Evolutionary conservation across 2,329 filamentous ascomycete species (phyloP).

Genomic region (Apiospora marii): DNA sequence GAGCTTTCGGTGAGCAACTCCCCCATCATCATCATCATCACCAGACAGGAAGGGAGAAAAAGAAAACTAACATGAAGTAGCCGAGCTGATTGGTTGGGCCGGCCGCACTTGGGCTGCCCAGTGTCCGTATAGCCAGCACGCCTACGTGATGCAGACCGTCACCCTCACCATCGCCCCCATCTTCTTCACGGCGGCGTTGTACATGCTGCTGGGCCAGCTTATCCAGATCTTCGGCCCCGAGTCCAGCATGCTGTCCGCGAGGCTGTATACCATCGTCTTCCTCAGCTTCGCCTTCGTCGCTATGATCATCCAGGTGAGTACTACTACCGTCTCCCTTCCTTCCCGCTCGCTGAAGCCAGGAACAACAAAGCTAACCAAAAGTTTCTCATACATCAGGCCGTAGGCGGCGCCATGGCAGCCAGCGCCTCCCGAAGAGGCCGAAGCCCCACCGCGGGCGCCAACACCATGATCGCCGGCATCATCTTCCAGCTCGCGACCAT

Average conservation of each 20-base stretch:
- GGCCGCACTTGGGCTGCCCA: conserved; percentile 55
- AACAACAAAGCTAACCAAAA: neutral
- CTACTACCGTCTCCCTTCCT: neutral
- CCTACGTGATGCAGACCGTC: conserved; percentile 60
- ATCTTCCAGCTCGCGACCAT: conserved; percentile 59
- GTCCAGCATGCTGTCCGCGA: conserved; percentile 51
- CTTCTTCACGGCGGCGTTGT: conserved; percentile 60
- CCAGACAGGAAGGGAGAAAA: neutral
- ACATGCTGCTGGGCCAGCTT: conserved; percentile 56
- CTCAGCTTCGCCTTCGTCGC: conserved; percentile 54
- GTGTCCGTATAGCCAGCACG: conserved; percentile 56
- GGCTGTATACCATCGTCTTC: conserved; percentile 56
- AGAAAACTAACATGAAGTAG: conserved; percentile 29
- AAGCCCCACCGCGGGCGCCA: conserved; percentile 51
- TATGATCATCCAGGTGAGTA: conserved; percentile 50
- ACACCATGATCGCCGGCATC: conserved; percentile 59
- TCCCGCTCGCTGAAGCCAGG: neutral
- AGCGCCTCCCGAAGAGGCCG: conserved; percentile 38
- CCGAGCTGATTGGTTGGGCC: conserved; percentile 57
- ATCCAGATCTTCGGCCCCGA: conserved; percentile 52
- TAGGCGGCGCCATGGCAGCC: conserved; percentile 56
- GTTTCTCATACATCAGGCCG: conserved; percentile 40
- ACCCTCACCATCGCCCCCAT: conserved; percentile 53
- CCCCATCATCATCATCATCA: neutral
- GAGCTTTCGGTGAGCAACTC: conserved; percentile 35